Evolutionary conservation across 2,329 filamentous ascomycete species (phyloP).

Genomic region (Beauveria australis): DNA sequence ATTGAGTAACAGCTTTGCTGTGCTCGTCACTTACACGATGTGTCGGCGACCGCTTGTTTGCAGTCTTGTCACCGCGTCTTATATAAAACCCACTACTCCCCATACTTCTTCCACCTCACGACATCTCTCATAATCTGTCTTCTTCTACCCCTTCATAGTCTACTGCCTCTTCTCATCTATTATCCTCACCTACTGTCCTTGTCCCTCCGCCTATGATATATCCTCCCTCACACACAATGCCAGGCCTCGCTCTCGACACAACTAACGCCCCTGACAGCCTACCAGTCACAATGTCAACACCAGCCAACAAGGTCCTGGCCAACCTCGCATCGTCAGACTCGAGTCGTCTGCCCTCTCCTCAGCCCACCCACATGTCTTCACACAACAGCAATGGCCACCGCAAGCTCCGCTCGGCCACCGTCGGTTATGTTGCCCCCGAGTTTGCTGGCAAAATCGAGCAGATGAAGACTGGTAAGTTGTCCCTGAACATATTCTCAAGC

Average conservation of each 20-base stretch:
- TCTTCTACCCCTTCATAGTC: not conserved
- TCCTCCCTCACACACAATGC: conserved; percentile 3
- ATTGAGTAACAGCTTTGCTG: conserved; percentile 12
- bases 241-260: conserved; percentile 10
- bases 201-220: conserved; percentile 5
- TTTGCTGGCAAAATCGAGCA: conserved; percentile 90
- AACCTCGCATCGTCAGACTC: conserved; percentile 32
- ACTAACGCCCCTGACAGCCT: conserved; percentile 6
- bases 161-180: not conserved
- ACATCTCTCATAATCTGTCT: not conserved
- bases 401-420: conserved; percentile 76
- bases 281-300: conserved; percentile 24
- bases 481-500: not conserved
- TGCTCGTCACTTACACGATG: conserved; percentile 20
- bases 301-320: conserved; percentile 33
- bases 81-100: conserved; percentile 8
- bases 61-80: not conserved
- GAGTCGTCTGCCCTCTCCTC: conserved; percentile 69
- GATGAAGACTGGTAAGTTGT: conserved; percentile 63
- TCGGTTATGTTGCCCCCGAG: conserved; percentile 89
- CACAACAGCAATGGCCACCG: conserved; percentile 56
- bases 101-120: not conserved
- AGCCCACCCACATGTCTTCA: conserved; percentile 65
- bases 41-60: conserved; percentile 18
- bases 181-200: not conserved